phyloP scores from a whole-genome alignment of 108 stramenopile species.

The Conticribra guillardii region DNA sequence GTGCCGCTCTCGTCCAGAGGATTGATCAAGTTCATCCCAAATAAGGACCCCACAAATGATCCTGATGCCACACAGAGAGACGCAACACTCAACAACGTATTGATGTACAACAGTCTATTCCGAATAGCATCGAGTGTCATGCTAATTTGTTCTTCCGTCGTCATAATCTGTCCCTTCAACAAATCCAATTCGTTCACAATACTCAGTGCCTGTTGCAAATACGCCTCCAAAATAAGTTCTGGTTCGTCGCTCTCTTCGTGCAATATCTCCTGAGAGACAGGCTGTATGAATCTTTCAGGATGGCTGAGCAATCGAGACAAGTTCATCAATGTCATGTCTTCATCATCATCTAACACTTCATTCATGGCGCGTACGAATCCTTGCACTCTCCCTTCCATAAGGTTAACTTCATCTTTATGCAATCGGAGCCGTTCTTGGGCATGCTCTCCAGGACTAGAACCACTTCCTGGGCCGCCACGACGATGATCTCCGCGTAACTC shows the following conservation, averaged over 20 bases:
- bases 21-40: constrained; percentile 87
- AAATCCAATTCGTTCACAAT: constrained; percentile 71
- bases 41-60: constrained; percentile 72
- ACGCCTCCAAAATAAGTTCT: constrained; percentile 84
- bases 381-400: constrained; percentile 73
- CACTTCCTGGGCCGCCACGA: constrained; percentile 2
- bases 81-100: constrained; percentile 72
- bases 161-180: constrained; percentile 75
- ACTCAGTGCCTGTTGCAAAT: constrained; percentile 75
- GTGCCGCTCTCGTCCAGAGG: constrained; percentile 51
- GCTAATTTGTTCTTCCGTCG: constrained; percentile 77
- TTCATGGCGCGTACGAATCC: constrained; percentile 85
- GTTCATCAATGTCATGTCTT: constrained; percentile 92
- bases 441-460: constrained; percentile 50
- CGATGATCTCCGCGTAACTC: constrained; percentile 44
- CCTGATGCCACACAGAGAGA: constrained; percentile 61
- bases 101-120: constrained; percentile 79
- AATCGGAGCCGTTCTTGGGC: constrained; percentile 68
- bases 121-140: constrained; percentile 74
- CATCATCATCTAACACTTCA: constrained; percentile 80
- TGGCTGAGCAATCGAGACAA: constrained; percentile 77
- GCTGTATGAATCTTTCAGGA: constrained; percentile 86
- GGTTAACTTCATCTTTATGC: constrained; percentile 74
- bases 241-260: constrained; percentile 91
- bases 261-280: constrained; percentile 71